Percentiles rank a stretch among this genome's conserved stretches.
Evolutionary conservation across 306 rosid genomes (phyloP).

Genomic region (Purshia tridentata): DNA sequence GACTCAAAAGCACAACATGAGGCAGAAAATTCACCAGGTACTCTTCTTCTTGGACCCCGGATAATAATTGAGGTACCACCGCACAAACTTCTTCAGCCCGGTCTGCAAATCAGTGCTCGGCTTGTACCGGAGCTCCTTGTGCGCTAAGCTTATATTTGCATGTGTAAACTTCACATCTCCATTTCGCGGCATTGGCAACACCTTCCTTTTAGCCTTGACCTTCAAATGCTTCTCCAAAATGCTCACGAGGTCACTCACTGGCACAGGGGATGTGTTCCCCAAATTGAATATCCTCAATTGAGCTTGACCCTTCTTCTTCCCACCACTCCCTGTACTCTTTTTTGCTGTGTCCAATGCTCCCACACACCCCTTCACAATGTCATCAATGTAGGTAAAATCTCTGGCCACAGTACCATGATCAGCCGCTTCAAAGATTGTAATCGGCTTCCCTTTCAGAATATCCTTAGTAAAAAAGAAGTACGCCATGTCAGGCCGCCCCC

Average conservation of each 20-base stretch:
- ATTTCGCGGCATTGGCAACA: conserved; percentile 70
- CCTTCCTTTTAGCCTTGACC: conserved; percentile 69
- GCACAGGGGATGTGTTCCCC: conserved; percentile 83
- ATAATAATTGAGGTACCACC: conserved; percentile 66
- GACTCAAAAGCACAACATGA: conserved; percentile 13
- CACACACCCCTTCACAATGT: conserved; percentile 72
- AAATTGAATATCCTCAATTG: conserved; percentile 75
- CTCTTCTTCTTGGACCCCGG: conserved; percentile 47
- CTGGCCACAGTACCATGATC: conserved; percentile 72
- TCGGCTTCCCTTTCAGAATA: conserved; percentile 65
- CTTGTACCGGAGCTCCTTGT: conserved; percentile 62
- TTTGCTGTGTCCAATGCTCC: conserved; percentile 77
- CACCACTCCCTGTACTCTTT: conserved; percentile 85
- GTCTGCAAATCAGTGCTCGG: conserved; percentile 73
- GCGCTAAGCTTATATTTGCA: conserved; percentile 75
- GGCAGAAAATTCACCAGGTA: conserved; percentile 51
- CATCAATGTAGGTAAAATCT: conserved; percentile 88
- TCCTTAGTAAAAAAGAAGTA: conserved; percentile 78
- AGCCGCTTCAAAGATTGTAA: conserved; percentile 60
- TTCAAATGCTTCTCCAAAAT: conserved; percentile 80
- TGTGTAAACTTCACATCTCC: conserved; percentile 86
- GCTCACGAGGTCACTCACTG: conserved; percentile 67
- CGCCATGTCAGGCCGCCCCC: conserved; percentile 98
- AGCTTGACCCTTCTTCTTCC: conserved; percentile 76
- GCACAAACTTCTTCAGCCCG: conserved; percentile 76